A percentile compares a stretch with the other conserved stretches of the same genome.
Conservation (phyloP, 2,329 filamentous ascomycete genomes). For the Alternaria incomplexa region DNA sequence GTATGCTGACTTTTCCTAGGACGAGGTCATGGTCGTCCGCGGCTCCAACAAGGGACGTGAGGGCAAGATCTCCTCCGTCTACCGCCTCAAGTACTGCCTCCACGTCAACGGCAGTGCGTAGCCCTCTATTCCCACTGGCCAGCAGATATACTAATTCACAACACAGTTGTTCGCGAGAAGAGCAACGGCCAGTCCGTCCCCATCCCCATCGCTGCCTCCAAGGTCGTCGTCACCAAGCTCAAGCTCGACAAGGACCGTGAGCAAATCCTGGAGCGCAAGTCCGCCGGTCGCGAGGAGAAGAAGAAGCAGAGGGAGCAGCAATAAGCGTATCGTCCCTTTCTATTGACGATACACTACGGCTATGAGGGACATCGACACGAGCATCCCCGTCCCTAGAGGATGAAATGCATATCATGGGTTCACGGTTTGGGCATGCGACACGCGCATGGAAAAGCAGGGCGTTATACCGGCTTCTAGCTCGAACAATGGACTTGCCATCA, state of each 20-base stretch:
- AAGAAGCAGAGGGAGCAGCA: constrained; percentile 67
- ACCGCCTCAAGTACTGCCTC: constrained; percentile 80
- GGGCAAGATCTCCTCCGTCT: constrained; percentile 97
- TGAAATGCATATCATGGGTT: constrained; percentile 49
- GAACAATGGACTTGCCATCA: constrained; percentile 46
- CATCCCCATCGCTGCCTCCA: constrained; percentile 92
- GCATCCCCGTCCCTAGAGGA: constrained; percentile 44
- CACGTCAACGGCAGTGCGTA: constrained; percentile 80
- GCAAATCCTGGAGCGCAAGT: constrained; percentile 85
- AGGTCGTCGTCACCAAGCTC: constrained; percentile 98
- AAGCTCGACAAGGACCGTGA: constrained; percentile 97
- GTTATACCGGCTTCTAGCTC: constrained; percentile 47
- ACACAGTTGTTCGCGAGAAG: constrained; percentile 86
- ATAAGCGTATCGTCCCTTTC: constrained; percentile 51
- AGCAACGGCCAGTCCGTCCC: constrained; percentile 94
- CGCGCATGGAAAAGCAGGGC: constrained; percentile 46
- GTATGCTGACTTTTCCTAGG: constrained; percentile 44
- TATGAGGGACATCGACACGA: constrained; percentile 42
- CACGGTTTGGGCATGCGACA: constrained; percentile 42
- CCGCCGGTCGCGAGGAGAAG: constrained; percentile 76
- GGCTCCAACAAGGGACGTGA: constrained; percentile 96
- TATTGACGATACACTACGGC: constrained; percentile 50
- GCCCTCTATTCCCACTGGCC: not conserved
- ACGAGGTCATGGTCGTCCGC: constrained; percentile 91
- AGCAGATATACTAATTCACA: constrained; percentile 26